Conservation (phyloP, 2,329 filamentous ascomycete genomes). For the Arthrobotrys sphaeroides region DNA sequence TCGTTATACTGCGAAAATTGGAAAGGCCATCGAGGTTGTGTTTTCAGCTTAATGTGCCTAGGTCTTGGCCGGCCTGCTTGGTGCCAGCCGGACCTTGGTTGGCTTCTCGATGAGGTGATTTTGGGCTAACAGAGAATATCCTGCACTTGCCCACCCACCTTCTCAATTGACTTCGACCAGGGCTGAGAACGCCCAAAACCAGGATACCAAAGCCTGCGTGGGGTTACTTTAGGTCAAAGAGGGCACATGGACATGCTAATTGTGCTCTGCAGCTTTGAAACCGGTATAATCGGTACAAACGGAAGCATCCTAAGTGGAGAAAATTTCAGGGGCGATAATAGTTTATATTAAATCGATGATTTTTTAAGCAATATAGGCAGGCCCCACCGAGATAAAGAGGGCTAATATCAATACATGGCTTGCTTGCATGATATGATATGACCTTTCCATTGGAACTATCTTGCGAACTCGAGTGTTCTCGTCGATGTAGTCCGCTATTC, state of each 20-base stretch:
- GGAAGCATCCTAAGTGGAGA: slow-evolving; percentile 49
- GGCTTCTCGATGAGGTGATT: slow-evolving; percentile 25
- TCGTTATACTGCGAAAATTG: background rate
- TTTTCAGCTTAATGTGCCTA: slow-evolving; percentile 5
- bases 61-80: slow-evolving; percentile 17
- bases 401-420: slow-evolving; percentile 20
- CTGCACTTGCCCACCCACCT: slow-evolving; percentile 2
- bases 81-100: slow-evolving; percentile 19
- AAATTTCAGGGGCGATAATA: slow-evolving; percentile 50
- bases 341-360: slow-evolving; percentile 47
- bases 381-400: slow-evolving; percentile 53
- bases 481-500: slow-evolving; percentile 21
- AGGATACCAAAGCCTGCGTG: background rate
- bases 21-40: background rate
- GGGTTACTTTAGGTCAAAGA: background rate
- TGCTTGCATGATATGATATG: slow-evolving; percentile 30
- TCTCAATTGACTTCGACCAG: slow-evolving; percentile 9
- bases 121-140: background rate
- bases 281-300: slow-evolving; percentile 54
- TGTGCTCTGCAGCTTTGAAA: slow-evolving; percentile 43
- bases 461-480: slow-evolving; percentile 7
- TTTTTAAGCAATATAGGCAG: slow-evolving; percentile 49
- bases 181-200: slow-evolving; percentile 23
- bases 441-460: slow-evolving; percentile 9
- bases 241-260: slow-evolving; percentile 7